Evolutionary conservation across 345 rosid species (phyloP), one percentile per base, ranked within the genome.

Genomic region (Eutrema heterophyllum): DNA sequence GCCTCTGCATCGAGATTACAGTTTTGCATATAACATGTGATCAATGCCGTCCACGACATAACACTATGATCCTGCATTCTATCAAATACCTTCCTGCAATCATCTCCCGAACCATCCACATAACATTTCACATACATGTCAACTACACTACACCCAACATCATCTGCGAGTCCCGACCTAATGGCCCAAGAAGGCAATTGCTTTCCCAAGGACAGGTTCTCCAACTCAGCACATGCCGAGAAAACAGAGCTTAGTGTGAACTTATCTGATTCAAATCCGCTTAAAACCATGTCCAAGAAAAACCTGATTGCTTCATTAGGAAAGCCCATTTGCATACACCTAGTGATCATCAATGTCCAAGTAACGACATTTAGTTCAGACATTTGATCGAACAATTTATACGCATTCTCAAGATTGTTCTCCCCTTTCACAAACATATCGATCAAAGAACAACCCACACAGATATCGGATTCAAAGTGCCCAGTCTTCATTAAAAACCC

Each of bases 1-100:
- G 90, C 90, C 73, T 83, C 91, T 60, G 73, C 4, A 74, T 78
- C 81, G 7, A 39, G 48, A 48, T 69, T 41, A 46, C 46, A 46
- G 35, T 65, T 64, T 70, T 84, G 85, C 67, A 82, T 58, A 76
- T 82, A 80, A 35, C 85, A 91, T 10, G 88, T 83, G 48, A 89
- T 87, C 60, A 89, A 76, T 33, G 97, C 85, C 29, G 86, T 86
- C 87, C 94, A 92, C 5, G 91, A 87, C 91, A 86, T 87, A 9
- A 91, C 88, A 61, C 82, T 80, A 48, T 82, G 90, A 46, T 72
- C 81, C 29, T 74, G 68, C 91, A 89, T 87, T 66, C 83, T 71
- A 80, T 83, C 87, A 70, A 92, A 89, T 51, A 88, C 87, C 68
- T 75, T 84, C 77, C 87, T 86, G 16, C 85, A 81, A 73, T 85